Conservation (phyloP, 495 filamentous ascomycete species). For the Bombardia bombarda region DNA sequence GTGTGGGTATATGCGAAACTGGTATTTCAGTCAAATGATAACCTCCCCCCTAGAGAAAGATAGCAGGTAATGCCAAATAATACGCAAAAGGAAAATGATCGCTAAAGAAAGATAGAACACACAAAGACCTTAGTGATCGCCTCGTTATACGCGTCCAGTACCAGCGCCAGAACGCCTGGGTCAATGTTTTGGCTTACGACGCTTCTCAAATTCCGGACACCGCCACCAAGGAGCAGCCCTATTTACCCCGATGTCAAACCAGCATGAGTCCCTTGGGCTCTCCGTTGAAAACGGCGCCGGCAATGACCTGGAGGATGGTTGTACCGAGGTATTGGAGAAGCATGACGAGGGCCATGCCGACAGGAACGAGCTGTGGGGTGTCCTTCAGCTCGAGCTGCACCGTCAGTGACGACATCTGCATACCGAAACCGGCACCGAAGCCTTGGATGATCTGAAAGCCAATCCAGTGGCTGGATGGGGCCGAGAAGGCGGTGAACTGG, state of each 20-base stretch:
- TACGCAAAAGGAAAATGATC: too few species aligned
- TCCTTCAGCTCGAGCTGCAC: constrained; percentile 14
- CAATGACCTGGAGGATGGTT: constrained; percentile 12
- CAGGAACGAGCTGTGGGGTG: constrained; percentile 1
- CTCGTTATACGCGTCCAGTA: constrained; percentile 11
- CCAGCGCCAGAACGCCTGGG: background rate
- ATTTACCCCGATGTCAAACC: constrained; percentile 1
- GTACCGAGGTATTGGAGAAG: constrained; percentile 16
- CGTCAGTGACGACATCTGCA: constrained; percentile 25
- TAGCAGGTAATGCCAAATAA: too few species aligned
- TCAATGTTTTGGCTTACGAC: background rate
- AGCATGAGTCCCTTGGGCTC: background rate
- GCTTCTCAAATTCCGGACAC: constrained; percentile 1
- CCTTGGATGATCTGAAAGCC: constrained; percentile 44
- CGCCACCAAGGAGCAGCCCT: constrained; percentile 1
- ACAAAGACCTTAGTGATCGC: constrained; percentile 12
- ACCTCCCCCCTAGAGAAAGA: too few species aligned
- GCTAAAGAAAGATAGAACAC: too few species aligned
- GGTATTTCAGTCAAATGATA: too few species aligned
- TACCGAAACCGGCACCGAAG: constrained; percentile 30
- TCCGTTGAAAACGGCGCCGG: constrained; percentile 10
- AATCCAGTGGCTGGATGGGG: constrained; percentile 36
- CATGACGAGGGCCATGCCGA: constrained; percentile 13
- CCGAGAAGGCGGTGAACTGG: constrained; percentile 21
- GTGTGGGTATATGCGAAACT: too few species aligned